Percentiles rank a stretch among this genome's conserved stretches.
phyloP scores from a whole-genome alignment of 306 rosid species.

The Inga laurina region DNA sequence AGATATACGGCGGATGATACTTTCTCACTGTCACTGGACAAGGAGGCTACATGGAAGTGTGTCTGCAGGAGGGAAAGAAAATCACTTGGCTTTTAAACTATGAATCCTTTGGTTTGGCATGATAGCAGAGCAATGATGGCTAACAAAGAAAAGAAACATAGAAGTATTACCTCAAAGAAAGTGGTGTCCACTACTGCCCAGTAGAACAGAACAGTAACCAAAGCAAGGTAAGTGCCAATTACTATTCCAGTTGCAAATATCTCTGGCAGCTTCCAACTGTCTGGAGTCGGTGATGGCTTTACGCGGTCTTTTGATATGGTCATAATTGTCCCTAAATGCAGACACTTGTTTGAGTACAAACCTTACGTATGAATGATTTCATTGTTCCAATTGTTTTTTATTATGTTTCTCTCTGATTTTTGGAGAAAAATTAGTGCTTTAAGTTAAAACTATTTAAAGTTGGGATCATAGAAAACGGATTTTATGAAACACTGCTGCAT shows the following conservation, averaged over 20 bases:
- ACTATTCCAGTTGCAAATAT: conserved; percentile 83
- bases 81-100: conserved; percentile 24
- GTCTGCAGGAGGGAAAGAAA: conserved; percentile 47
- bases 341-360: conserved; percentile 14
- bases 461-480: background rate
- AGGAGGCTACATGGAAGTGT: conserved; percentile 53
- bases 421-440: background rate
- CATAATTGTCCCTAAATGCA: conserved; percentile 73
- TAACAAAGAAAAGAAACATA: conserved; percentile 11
- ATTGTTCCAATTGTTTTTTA: background rate
- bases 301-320: conserved; percentile 84
- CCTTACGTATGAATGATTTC: background rate
- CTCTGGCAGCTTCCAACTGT: conserved; percentile 91
- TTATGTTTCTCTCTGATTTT: conserved; percentile 1
- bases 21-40: conserved; percentile 58
- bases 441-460: background rate
- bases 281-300: conserved; percentile 84
- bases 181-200: conserved; percentile 60
- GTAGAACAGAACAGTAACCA: conserved; percentile 75
- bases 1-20: conserved; percentile 78
- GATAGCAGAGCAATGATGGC: background rate
- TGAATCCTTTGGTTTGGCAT: background rate
- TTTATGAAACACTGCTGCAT: background rate
- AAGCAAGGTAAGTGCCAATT: conserved; percentile 84
- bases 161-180: conserved; percentile 71